A percentile compares a stretch with the other conserved stretches of the same genome.
phyloP scores from a whole-genome alignment of 768 basidiomycete species.

The Lentinula boryana region DNA sequence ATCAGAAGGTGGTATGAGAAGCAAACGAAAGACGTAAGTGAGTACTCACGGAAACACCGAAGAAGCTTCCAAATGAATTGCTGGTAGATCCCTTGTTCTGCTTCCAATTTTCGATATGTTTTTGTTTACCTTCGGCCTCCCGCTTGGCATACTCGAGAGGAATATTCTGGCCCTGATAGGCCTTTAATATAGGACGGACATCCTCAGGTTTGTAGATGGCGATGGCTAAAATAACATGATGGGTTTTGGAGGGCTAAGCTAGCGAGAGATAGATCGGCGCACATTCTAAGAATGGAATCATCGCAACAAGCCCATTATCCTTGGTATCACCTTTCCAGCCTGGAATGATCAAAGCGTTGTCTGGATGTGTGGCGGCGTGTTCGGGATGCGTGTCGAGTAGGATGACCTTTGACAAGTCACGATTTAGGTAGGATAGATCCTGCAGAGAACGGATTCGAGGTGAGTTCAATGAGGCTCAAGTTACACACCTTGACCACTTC shows the following conservation, averaged over 20 bases:
- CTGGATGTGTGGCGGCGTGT: slow-evolving; percentile 73
- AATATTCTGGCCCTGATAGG: slow-evolving; percentile 85
- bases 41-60: slow-evolving; percentile 30
- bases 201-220: slow-evolving; percentile 87
- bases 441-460: slow-evolving; percentile 16
- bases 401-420: slow-evolving; percentile 87
- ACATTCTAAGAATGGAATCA: slow-evolving; percentile 98
- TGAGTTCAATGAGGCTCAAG: background rate
- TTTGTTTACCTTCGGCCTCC: slow-evolving; percentile 77
- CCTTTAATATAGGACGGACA: slow-evolving; percentile 80
- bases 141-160: slow-evolving; percentile 83
- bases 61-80: slow-evolving; percentile 28
- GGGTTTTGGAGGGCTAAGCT: background rate
- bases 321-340: slow-evolving; percentile 79
- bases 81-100: slow-evolving; percentile 19
- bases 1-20: background rate
- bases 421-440: slow-evolving; percentile 93
- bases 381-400: slow-evolving; percentile 81
- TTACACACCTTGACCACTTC: slow-evolving; percentile 72
- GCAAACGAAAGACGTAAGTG: background rate
- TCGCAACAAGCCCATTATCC: slow-evolving; percentile 72
- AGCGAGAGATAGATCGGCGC: slow-evolving; percentile 23
- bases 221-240: slow-evolving; percentile 51
- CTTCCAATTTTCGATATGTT: slow-evolving; percentile 81
- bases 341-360: slow-evolving; percentile 80